Evolutionary conservation across 2,329 filamentous ascomycete species (phyloP).

Genomic region (Diaporthe amygdali): DNA sequence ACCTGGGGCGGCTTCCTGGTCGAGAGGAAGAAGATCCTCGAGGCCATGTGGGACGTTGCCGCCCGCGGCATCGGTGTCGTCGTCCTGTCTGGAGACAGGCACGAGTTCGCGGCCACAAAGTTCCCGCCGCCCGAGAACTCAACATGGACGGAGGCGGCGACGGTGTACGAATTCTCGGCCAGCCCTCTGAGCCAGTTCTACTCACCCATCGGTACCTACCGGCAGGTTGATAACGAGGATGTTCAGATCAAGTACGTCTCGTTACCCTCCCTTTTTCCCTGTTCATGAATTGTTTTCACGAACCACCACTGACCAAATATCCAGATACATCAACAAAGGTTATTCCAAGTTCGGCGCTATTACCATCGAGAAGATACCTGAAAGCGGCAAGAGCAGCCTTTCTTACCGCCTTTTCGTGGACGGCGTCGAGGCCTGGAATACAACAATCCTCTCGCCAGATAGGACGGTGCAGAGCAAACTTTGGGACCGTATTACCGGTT

Average conservation of each 20-base stretch:
- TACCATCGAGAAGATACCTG: constrained; percentile 73
- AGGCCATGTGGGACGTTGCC: constrained; percentile 92
- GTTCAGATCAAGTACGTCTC: constrained; percentile 77
- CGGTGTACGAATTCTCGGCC: constrained; percentile 89
- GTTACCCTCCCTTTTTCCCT: background rate
- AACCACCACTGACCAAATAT: background rate
- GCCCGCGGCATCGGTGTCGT: constrained; percentile 77
- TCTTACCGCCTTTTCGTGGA: constrained; percentile 85
- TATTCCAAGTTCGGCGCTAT: constrained; percentile 89
- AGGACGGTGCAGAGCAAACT: constrained; percentile 38
- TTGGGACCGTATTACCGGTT: constrained; percentile 47
- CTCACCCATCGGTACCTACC: constrained; percentile 82
- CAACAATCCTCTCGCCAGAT: constrained; percentile 55
- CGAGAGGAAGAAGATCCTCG: constrained; percentile 79
- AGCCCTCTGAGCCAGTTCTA: constrained; percentile 96
- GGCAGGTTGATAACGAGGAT: constrained; percentile 81
- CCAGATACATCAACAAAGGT: constrained; percentile 78
- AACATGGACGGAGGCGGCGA: constrained; percentile 65
- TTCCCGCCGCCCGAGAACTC: constrained; percentile 68
- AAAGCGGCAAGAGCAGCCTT: constrained; percentile 72
- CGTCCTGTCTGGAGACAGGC: constrained; percentile 88
- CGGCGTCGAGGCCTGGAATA: constrained; percentile 79
- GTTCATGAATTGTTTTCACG: background rate
- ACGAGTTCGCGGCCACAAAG: constrained; percentile 92
- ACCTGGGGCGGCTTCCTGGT: constrained; percentile 93